Evolutionary conservation across 2,329 filamentous ascomycete species (phyloP).

Genomic region (Geosmithia putterillii): DNA sequence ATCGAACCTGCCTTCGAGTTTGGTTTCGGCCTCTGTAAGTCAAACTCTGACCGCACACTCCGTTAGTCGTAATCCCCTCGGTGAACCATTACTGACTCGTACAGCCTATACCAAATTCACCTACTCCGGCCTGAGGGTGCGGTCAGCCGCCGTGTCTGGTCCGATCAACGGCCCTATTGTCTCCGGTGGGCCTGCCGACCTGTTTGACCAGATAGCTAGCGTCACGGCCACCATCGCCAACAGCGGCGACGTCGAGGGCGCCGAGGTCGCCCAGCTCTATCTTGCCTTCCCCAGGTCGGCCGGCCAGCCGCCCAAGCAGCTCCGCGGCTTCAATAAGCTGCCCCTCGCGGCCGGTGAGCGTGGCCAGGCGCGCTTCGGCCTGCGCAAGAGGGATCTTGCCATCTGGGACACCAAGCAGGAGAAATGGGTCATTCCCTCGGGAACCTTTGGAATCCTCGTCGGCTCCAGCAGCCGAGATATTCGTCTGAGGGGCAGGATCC

Average conservation of each 20-base stretch:
- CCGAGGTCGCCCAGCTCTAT: constrained; percentile 42
- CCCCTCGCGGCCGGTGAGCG: constrained; percentile 41
- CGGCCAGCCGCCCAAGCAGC: constrained; percentile 38
- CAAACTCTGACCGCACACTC: background rate
- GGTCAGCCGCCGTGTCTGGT: constrained; percentile 21
- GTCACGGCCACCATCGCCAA: constrained; percentile 54
- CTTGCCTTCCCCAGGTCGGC: constrained; percentile 27
- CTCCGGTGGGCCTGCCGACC: constrained; percentile 30
- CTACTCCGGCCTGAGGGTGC: constrained; percentile 34
- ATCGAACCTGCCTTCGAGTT: constrained; percentile 58
- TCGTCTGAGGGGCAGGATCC: constrained; percentile 18
- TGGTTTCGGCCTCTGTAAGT: constrained; percentile 54
- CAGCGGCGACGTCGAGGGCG: constrained; percentile 38
- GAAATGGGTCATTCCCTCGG: constrained; percentile 40
- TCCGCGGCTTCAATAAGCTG: constrained; percentile 51
- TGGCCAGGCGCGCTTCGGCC: constrained; percentile 35
- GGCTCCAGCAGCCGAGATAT: constrained; percentile 35
- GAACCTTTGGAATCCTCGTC: constrained; percentile 27
- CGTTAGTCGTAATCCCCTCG: too few relatives aligned
- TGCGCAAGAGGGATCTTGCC: constrained; percentile 48
- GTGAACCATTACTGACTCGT: background rate
- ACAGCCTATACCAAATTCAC: constrained; percentile 57
- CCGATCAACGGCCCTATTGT: constrained; percentile 24
- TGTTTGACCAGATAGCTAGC: constrained; percentile 30
- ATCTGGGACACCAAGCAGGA: constrained; percentile 53